Evolutionary conservation across 208 protist species (phyloP).

Genomic region (Trypanosoma congolense): DNA sequence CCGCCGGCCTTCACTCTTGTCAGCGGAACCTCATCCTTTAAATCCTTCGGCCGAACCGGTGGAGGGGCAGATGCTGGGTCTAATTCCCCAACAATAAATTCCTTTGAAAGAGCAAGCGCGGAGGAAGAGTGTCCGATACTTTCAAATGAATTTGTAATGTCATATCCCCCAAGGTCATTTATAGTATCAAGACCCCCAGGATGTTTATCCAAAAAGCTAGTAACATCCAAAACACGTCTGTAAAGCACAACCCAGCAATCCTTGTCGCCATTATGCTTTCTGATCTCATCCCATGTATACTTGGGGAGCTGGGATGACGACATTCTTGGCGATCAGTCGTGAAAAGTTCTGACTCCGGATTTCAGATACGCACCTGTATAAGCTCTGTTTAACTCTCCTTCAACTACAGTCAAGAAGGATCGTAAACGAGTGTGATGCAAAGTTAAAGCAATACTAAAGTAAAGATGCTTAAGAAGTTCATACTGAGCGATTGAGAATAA

Average conservation of each 20-base stretch:
- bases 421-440: too few species aligned
- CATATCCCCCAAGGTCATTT: constrained; percentile 65
- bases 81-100: constrained; percentile 62
- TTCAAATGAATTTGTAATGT: constrained; percentile 84
- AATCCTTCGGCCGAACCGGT: constrained; percentile 30
- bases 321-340: constrained; percentile 24
- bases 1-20: constrained; percentile 53
- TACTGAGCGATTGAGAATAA: too few species aligned
- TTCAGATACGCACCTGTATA: too few species aligned
- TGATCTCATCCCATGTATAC: constrained; percentile 86
- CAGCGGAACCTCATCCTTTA: constrained; percentile 42
- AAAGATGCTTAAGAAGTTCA: too few species aligned
- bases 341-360: too few species aligned
- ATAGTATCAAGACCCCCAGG: constrained; percentile 88
- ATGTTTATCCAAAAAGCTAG: constrained; percentile 83
- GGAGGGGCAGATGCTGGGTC: constrained; percentile 35
- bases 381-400: too few species aligned
- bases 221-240: constrained; percentile 90
- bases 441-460: too few species aligned
- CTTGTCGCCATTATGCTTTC: constrained; percentile 80
- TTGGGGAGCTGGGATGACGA: constrained; percentile 29
- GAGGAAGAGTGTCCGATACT: constrained; percentile 73
- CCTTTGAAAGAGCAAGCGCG: constrained; percentile 58
- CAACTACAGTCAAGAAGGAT: too few species aligned
- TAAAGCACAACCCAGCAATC: constrained; percentile 93